A percentile compares a stretch with the other conserved stretches of the same genome.
Evolutionary conservation across 306 rosid species (phyloP).

Genomic region (Citrullus mucosospermus): DNA sequence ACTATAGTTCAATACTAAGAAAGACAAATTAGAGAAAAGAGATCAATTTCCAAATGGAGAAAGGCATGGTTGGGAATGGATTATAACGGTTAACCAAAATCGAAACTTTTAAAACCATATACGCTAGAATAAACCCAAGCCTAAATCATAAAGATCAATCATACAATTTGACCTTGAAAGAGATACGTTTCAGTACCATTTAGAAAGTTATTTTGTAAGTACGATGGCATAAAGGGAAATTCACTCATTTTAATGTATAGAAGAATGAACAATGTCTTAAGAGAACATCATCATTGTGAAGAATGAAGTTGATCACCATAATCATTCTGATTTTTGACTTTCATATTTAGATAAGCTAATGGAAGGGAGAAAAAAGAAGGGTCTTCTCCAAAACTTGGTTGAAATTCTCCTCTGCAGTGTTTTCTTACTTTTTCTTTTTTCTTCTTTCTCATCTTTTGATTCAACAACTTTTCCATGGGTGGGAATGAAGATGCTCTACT

Average conservation of each 20-base stretch:
- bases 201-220: neutral
- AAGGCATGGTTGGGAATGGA: too few relatives aligned
- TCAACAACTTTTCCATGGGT: neutral
- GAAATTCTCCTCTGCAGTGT: neutral
- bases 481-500: neutral
- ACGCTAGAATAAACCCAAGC: too few relatives aligned
- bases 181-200: neutral
- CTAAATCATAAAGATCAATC: too few relatives aligned
- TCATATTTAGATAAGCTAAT: neutral
- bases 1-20: too few relatives aligned
- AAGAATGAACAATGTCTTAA: neutral
- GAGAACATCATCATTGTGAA: neutral
- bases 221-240: neutral
- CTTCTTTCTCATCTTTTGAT: neutral
- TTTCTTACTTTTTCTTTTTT: neutral
- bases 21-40: too few relatives aligned
- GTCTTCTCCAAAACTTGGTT: neutral
- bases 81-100: too few relatives aligned
- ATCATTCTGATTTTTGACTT: conserved; percentile 5
- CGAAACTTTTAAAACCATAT: too few relatives aligned
- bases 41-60: too few relatives aligned
- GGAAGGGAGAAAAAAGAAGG: neutral
- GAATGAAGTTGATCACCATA: neutral
- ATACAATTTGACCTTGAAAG: neutral
- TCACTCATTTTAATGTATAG: neutral